Base-by-base conservation (phyloP, 306 rosid species). In the Casuarina equisetifolia region DNA sequence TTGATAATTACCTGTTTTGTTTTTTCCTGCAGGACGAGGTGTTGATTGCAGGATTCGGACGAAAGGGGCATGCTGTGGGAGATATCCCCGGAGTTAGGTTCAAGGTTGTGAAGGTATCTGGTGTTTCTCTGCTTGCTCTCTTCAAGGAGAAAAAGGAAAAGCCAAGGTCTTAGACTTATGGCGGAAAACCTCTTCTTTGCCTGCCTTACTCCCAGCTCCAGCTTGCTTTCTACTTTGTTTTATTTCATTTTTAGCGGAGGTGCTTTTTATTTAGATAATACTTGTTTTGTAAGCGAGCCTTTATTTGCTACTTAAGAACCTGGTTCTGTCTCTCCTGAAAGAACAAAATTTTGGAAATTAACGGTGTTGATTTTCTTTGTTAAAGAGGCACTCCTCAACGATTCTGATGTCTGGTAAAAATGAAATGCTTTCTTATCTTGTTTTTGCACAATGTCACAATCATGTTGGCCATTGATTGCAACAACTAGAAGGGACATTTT, bases 141-240 rank as follows among this genome's bases (percentile, higher is more conserved):
- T 92, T 92, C 82, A 90, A 90, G 90, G 96, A 90, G 90, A 90
- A 90, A 88, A 90, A 90, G 84, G 96, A 90, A 82, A 90, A 90
- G 84, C 92, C 96, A 48, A 88, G 96, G 81, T 90, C 96, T 71
- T 88, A 84, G 76, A n/a, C 74, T 74, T 50, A 69, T 58, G 2
- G 2, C 1, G 19, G 43, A 20, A 19, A 11, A 4, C 17, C 20
- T 9, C 39, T 9, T 71, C 9, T 50, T 5, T 3, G 35, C n/a
- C 16, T 3, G 44, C 43, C 20, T 44, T 39, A 4, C 3, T 1
- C 3, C 11, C 35, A 36, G 32, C 49, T 7, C 49, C 36, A 17
- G 11, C 12, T 15, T 8, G 48, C 46, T 16, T 9, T 58, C 32
- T 58, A 9, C 9, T 32, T 58, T 58, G 39, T 7, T 58, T 16